These are phyloP conservation scores for Tetraselmis chui DNA, from an alignment of 139 green algal species.

Conservation along the genomic window DNA sequence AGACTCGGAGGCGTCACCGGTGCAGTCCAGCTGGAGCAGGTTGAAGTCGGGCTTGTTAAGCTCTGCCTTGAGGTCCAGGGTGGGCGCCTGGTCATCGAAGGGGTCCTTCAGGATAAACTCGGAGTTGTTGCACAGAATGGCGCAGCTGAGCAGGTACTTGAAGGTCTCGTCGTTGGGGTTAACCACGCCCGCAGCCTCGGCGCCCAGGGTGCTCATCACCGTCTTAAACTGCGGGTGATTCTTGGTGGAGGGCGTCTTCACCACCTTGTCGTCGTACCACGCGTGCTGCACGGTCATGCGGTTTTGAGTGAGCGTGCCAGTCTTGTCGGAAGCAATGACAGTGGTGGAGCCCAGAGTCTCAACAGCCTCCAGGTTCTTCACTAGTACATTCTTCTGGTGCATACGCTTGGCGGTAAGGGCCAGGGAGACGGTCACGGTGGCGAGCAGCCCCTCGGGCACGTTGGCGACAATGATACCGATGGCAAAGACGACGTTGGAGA, in stretches of 20 bases:
- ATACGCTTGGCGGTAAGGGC: conserved; percentile 32
- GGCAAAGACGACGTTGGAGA: conserved; percentile 24
- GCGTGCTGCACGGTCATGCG: conserved; percentile 22
- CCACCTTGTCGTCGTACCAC: conserved; percentile 43
- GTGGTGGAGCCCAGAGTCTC: conserved; percentile 39
- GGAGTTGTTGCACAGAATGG: conserved; percentile 69
- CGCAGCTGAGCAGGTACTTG: conserved; percentile 48
- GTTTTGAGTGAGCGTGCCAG: conserved; percentile 48
- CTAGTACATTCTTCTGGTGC: conserved; percentile 35
- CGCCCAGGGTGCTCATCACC: conserved; percentile 19
- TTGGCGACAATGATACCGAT: conserved; percentile 41
- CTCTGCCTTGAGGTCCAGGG: conserved; percentile 27
- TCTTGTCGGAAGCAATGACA: conserved; percentile 51
- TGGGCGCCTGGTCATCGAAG: conserved; percentile 25
- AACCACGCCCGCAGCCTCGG: conserved; percentile 30
- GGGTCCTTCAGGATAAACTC: conserved; percentile 48
- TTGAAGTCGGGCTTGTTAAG: conserved; percentile 58
- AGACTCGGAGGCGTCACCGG: conserved; percentile 66
- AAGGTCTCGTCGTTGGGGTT: conserved; percentile 39
- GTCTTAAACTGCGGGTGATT: conserved; percentile 49
- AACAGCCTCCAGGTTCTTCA: conserved; percentile 32
- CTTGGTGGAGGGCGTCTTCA: conserved; percentile 37
- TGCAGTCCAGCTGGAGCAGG: conserved; percentile 46
- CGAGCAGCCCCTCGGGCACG: conserved; percentile 40
- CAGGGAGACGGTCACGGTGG: conserved; percentile 40